A percentile compares a stretch with the other conserved stretches of the same genome.
These are phyloP conservation scores for Tuber umbilicatum DNA, from an alignment of 495 filamentous ascomycete genomes.

Conservation along the genomic window DNA sequence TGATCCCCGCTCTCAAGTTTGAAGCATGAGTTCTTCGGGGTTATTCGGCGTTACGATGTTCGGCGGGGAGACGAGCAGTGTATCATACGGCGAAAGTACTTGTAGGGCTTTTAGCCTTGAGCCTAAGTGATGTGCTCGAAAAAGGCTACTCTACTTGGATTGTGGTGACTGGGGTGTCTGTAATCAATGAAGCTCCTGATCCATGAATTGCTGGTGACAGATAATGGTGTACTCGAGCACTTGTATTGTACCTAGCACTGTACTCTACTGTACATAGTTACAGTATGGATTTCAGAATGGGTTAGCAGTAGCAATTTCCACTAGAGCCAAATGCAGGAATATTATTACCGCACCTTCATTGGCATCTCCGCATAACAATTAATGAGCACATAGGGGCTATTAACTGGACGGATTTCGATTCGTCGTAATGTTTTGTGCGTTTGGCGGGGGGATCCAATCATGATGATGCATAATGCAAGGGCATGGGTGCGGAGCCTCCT, in stretches of 20 bases:
- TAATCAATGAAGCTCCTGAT: neutral
- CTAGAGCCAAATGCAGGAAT: neutral
- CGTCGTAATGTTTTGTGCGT: neutral
- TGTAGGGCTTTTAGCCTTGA: neutral
- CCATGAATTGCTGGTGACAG: neutral
- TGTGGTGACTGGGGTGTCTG: neutral
- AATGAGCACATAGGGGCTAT: neutral
- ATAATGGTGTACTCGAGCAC: neutral
- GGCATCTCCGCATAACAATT: neutral
- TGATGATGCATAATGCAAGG: neutral
- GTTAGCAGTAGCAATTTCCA: neutral
- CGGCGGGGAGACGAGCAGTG: neutral
- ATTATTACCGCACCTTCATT: conserved; percentile 1
- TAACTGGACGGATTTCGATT: neutral
- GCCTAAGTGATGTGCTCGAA: neutral
- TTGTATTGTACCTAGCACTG: neutral
- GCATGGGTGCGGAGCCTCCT: neutral
- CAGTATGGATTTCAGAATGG: neutral
- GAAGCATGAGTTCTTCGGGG: neutral
- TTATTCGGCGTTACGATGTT: neutral
- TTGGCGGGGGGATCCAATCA: neutral
- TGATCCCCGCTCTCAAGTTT: neutral
- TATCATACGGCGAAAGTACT: neutral
- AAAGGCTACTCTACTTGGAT: neutral
- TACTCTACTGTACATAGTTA: too few species aligned